Percentiles rank a stretch among this genome's conserved stretches.
These are phyloP conservation scores for Nemania abortiva DNA, from an alignment of 2,329 filamentous ascomycete genomes.

Conservation along the genomic window DNA sequence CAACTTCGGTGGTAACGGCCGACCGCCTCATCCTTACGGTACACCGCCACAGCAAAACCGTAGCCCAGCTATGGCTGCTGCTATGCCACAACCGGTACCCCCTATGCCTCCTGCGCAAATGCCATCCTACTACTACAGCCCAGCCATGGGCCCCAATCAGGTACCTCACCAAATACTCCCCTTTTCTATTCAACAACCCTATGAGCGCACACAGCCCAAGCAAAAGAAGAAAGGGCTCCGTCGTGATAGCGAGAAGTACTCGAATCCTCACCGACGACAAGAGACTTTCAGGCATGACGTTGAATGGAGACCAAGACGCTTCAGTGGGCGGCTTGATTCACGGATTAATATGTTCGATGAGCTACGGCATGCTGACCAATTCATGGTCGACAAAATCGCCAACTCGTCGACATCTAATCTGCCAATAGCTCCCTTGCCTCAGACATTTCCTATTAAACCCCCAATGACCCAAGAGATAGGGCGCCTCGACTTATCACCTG, in stretches of 20 bases:
- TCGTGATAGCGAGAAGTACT: slow-evolving; percentile 62
- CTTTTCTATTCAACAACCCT: slow-evolving; percentile 54
- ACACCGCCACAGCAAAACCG: slow-evolving; percentile 60
- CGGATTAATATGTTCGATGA: slow-evolving; percentile 48
- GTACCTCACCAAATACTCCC: slow-evolving; percentile 68
- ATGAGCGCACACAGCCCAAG: slow-evolving; percentile 56
- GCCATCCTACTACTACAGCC: slow-evolving; percentile 71
- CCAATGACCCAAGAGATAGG: slow-evolving; percentile 39
- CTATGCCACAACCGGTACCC: slow-evolving; percentile 74
- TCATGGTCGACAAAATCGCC: slow-evolving; percentile 39
- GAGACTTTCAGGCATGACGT: slow-evolving; percentile 54
- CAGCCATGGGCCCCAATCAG: slow-evolving; percentile 68
- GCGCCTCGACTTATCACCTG: slow-evolving; percentile 72
- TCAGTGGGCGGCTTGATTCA: slow-evolving; percentile 60
- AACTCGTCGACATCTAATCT: slow-evolving; percentile 37
- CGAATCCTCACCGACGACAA: slow-evolving; percentile 55
- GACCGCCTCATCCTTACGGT: slow-evolving; percentile 47
- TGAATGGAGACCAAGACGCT: slow-evolving; percentile 57
- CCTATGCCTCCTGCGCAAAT: slow-evolving; percentile 71
- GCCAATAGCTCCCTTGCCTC: slow-evolving; percentile 46
- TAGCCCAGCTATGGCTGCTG: slow-evolving; percentile 65
- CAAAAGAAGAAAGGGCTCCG: slow-evolving; percentile 58
- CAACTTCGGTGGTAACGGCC: slow-evolving; percentile 60
- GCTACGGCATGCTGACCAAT: slow-evolving; percentile 37
- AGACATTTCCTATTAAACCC: slow-evolving; percentile 49